Evolutionary conservation across 345 rosid genomes (phyloP).

Genomic region (Eutrema yunnanense): DNA sequence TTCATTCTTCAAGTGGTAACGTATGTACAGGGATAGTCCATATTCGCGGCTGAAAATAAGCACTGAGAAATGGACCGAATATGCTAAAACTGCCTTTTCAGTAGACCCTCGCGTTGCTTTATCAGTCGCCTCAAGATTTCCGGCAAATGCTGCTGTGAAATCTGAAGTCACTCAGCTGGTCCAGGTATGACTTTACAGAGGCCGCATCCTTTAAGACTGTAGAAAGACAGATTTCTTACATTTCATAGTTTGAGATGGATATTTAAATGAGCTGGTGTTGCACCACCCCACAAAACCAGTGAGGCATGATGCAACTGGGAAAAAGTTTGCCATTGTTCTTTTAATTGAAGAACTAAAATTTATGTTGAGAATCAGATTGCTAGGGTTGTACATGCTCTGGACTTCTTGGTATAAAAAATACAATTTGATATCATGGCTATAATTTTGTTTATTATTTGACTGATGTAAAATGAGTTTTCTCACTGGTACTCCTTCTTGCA

Average conservation of each 20-base stretch:
- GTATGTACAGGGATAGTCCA: constrained; percentile 53
- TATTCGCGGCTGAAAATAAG: constrained; percentile 60
- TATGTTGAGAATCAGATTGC: neutral
- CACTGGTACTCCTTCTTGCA: constrained; percentile 36
- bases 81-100: constrained; percentile 77
- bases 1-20: constrained; percentile 20
- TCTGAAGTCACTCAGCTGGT: constrained; percentile 85
- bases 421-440: neutral
- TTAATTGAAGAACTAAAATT: neutral
- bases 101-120: constrained; percentile 91
- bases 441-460: neutral
- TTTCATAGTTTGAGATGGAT: neutral
- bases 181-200: constrained; percentile 49
- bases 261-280: neutral
- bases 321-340: neutral
- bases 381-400: constrained; percentile 14
- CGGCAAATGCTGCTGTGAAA: constrained; percentile 61
- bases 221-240: neutral
- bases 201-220: neutral
- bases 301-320: constrained; percentile 8
- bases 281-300: neutral
- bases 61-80: constrained; percentile 83
- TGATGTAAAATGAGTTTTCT: constrained; percentile 15
- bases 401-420: constrained; percentile 3
- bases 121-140: constrained; percentile 78